A percentile compares a stretch with the other conserved stretches of the same genome.
These are phyloP conservation scores for Huntiella decipiens DNA, from an alignment of 2,329 filamentous ascomycete genomes.

Conservation along the genomic window DNA sequence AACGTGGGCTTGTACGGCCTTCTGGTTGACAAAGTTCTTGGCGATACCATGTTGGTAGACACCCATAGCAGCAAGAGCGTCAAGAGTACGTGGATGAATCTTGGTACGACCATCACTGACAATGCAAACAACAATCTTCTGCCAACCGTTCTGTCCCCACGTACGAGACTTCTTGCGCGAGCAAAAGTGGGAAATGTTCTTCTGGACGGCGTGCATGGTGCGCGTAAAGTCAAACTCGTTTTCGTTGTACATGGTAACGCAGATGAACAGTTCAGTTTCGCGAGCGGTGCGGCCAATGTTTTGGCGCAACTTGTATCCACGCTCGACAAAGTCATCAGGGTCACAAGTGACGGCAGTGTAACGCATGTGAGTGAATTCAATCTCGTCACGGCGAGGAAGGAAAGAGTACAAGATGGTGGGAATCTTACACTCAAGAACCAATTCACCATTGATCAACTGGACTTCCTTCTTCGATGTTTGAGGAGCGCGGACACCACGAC, in stretches of 20 bases:
- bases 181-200: constrained; percentile 98
- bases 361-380: constrained; percentile 97
- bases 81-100: constrained; percentile 82
- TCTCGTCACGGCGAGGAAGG: constrained; percentile 73
- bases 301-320: constrained; percentile 83
- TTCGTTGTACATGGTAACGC: constrained; percentile 95
- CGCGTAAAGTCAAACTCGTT: constrained; percentile 90
- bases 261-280: constrained; percentile 69
- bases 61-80: constrained; percentile 78
- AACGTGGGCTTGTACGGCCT: constrained; percentile 92
- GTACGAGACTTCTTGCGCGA: constrained; percentile 83
- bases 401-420: constrained; percentile 97
- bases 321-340: constrained; percentile 76
- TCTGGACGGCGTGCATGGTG: constrained; percentile 92
- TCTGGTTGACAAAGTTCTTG: constrained; percentile 91
- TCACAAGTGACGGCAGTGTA: constrained; percentile 98
- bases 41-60: constrained; percentile 97
- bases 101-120: constrained; percentile 94
- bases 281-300: constrained; percentile 66
- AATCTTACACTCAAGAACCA: constrained; percentile 97
- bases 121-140: constrained; percentile 97
- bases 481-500: constrained; percentile 67
- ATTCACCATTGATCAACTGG: constrained; percentile 87
- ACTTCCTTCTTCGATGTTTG: constrained; percentile 91
- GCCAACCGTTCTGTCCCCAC: constrained; percentile 97